Percentiles rank a stretch among this genome's conserved stretches.
These are phyloP conservation scores for Suillus occidentalis DNA, from an alignment of 768 basidiomycete genomes.

Conservation along the genomic window DNA sequence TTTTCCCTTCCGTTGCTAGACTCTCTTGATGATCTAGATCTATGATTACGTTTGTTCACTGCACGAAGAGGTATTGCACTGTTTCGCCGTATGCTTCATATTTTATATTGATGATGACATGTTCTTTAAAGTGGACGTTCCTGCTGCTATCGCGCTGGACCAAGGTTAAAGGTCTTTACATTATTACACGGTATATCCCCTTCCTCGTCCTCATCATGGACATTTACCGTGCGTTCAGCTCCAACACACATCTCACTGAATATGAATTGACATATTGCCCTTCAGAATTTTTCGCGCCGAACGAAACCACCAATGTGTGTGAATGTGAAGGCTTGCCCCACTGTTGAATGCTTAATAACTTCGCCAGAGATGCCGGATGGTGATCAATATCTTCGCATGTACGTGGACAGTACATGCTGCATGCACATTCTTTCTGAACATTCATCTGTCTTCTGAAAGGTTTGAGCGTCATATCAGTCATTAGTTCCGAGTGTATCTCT, in stretches of 20 bases:
- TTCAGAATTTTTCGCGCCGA: background rate
- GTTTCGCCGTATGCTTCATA: background rate
- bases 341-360: background rate
- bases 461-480: background rate
- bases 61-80: background rate
- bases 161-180: background rate
- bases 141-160: background rate
- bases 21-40: background rate
- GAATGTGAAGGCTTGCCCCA: background rate
- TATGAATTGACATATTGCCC: background rate
- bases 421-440: background rate
- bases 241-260: background rate
- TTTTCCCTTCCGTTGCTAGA: background rate
- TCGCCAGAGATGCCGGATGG: background rate
- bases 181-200: background rate
- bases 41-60: background rate
- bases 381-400: background rate
- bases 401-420: background rate
- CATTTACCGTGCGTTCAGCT: background rate
- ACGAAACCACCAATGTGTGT: background rate
- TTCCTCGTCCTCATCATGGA: background rate
- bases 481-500: background rate
- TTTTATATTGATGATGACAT: background rate
- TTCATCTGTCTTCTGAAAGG: background rate
- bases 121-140: background rate